Conservation (phyloP, 192 early-diverging fungal species). For the Piromyces finnis region DNA sequence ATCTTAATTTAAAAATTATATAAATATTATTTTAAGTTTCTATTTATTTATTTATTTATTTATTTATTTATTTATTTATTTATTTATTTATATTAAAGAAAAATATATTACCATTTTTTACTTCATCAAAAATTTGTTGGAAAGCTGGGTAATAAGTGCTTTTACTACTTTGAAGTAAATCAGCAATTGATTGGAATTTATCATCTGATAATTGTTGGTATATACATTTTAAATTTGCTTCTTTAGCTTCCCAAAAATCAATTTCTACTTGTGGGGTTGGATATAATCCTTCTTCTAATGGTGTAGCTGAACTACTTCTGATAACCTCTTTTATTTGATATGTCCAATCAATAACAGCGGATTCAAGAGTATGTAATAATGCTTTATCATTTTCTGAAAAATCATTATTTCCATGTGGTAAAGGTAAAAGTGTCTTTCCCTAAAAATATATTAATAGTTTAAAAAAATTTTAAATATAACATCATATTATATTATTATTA, state of each 20-base stretch:
- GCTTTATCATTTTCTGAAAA: constrained; percentile 23
- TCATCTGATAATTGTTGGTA: constrained; percentile 40
- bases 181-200: constrained; percentile 40
- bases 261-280: constrained; percentile 45
- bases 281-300: constrained; percentile 39
- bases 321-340: constrained; percentile 51
- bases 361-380: constrained; percentile 38
- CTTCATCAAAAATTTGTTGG: constrained; percentile 41
- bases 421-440: constrained; percentile 47
- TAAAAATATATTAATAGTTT: neutral
- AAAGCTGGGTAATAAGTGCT: constrained; percentile 56
- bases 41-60: too few species aligned
- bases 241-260: constrained; percentile 50
- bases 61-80: too few species aligned
- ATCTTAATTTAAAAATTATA: too few species aligned
- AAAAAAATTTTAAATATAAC: neutral
- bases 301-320: constrained; percentile 32
- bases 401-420: constrained; percentile 35
- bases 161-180: constrained; percentile 28
- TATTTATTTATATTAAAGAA: too few species aligned
- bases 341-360: constrained; percentile 50
- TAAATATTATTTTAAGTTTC: too few species aligned
- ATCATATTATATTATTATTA: neutral
- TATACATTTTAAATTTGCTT: constrained; percentile 40
- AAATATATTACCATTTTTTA: constrained; percentile 26